These are phyloP conservation scores for Raphidocelis subcapitata DNA, from an alignment of 139 green algal genomes.

Conservation along the genomic window DNA sequence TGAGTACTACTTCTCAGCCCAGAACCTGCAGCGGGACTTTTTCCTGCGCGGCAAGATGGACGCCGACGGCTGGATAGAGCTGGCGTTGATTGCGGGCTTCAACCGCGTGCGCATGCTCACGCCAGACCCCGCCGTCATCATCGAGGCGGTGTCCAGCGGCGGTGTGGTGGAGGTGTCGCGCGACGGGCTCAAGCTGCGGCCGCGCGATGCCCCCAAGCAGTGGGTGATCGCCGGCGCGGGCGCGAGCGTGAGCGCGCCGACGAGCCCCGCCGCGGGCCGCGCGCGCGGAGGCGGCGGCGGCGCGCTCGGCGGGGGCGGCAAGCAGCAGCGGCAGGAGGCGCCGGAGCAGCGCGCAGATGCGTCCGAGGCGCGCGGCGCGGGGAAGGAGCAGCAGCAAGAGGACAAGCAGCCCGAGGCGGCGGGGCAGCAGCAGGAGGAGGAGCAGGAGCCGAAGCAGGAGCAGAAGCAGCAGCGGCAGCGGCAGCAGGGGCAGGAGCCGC, in stretches of 20 bases:
- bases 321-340: conserved; percentile 16
- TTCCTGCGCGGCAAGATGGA: conserved; percentile 97
- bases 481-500: conserved; percentile 6
- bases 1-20: conserved; percentile 97
- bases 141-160: conserved; percentile 59
- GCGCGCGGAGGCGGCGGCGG: neutral
- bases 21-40: conserved; percentile 93
- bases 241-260: conserved; percentile 36
- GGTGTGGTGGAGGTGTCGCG: conserved; percentile 58
- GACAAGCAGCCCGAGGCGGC: neutral
- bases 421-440: conserved; percentile 6
- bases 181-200: conserved; percentile 55
- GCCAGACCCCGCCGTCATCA: conserved; percentile 74
- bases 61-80: conserved; percentile 84
- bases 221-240: conserved; percentile 71
- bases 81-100: conserved; percentile 86
- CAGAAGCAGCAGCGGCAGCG: neutral
- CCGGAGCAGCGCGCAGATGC: neutral
- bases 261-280: neutral
- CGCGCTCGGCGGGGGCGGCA: neutral
- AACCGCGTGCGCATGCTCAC: conserved; percentile 94
- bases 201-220: conserved; percentile 50
- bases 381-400: conserved; percentile 9
- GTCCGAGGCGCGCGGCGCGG: neutral
- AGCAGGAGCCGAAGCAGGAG: conserved; percentile 9